phyloP scores from a whole-genome alignment of 768 basidiomycete species.

The Mycena amicta region DNA sequence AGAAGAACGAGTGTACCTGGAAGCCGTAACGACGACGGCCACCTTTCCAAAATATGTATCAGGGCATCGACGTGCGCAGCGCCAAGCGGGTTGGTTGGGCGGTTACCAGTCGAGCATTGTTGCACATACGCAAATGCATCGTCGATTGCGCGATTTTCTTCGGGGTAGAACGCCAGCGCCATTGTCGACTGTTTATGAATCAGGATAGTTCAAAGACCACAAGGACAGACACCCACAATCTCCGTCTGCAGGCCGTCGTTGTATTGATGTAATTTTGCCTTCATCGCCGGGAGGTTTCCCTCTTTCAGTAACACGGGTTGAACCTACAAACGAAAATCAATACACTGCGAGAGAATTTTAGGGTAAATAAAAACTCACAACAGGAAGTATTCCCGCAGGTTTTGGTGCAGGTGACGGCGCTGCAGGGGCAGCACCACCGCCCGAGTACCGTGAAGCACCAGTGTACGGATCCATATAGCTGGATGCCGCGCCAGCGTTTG shows the following conservation, averaged over 20 bases:
- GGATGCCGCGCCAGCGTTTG: slow-evolving; percentile 36
- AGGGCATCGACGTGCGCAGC: slow-evolving; percentile 62
- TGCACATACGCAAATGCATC: slow-evolving; percentile 65
- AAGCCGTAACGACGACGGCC: slow-evolving; percentile 74
- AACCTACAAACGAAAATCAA: too few species aligned
- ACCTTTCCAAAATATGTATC: slow-evolving; percentile 66
- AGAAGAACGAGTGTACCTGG: too few species aligned
- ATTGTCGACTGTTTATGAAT: slow-evolving; percentile 59
- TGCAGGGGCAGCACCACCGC: slow-evolving; percentile 35
- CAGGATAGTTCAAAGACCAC: not conserved
- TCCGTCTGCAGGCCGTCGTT: slow-evolving; percentile 67
- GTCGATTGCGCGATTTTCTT: slow-evolving; percentile 60
- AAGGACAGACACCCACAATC: slow-evolving; percentile 51
- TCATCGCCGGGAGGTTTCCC: slow-evolving; percentile 78
- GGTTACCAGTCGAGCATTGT: slow-evolving; percentile 43
- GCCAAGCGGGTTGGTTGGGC: slow-evolving; percentile 38
- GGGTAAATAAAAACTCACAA: slow-evolving; percentile 48
- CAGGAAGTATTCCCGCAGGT: slow-evolving; percentile 47
- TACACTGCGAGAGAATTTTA: too few species aligned
- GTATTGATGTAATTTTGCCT: slow-evolving; percentile 75
- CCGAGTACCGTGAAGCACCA: slow-evolving; percentile 65
- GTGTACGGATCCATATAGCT: slow-evolving; percentile 66
- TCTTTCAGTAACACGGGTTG: slow-evolving; percentile 81
- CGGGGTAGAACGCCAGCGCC: slow-evolving; percentile 67
- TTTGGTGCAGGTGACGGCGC: slow-evolving; percentile 34